A percentile compares a stretch with the other conserved stretches of the same genome.
phyloP scores from a whole-genome alignment of 805 yeast species.

The Sugiyamaella marilandica region DNA sequence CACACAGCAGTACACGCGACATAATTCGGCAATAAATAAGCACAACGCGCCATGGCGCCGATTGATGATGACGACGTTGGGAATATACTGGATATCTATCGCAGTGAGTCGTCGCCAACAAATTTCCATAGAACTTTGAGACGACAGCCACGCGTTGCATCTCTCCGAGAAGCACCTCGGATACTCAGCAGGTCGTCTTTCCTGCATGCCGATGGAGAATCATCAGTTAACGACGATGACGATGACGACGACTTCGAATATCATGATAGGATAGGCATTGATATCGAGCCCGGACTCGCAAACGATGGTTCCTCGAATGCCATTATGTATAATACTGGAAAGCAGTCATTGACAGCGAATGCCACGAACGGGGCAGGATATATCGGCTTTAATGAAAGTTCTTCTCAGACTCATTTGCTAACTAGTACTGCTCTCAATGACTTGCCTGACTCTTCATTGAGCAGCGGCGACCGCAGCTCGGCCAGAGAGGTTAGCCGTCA shows the following conservation, averaged over 20 bases:
- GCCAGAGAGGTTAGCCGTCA: not conserved
- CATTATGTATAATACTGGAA: not conserved
- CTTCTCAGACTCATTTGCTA: not conserved
- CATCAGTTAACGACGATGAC: not conserved
- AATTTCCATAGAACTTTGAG: not conserved
- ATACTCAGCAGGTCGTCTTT: not conserved
- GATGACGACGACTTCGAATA: not conserved
- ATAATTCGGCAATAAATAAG: too few species aligned
- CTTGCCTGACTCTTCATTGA: not conserved
- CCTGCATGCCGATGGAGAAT: not conserved
- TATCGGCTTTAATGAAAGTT: not conserved
- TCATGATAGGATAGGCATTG: not conserved
- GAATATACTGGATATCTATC: not conserved
- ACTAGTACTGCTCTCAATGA: not conserved
- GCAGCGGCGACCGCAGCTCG: not conserved
- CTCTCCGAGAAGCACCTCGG: not conserved
- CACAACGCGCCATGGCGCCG: not conserved
- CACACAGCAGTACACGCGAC: not conserved
- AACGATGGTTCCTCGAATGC: not conserved
- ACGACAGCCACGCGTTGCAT: not conserved
- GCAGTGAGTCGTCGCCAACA: not conserved
- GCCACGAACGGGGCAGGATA: not conserved
- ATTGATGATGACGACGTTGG: constrained; percentile 1
- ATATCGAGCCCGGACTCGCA: not conserved
- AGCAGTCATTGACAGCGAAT: not conserved